Conservation (phyloP, 352 stramenopile species). For the Phytophthora tentaculata region DNA sequence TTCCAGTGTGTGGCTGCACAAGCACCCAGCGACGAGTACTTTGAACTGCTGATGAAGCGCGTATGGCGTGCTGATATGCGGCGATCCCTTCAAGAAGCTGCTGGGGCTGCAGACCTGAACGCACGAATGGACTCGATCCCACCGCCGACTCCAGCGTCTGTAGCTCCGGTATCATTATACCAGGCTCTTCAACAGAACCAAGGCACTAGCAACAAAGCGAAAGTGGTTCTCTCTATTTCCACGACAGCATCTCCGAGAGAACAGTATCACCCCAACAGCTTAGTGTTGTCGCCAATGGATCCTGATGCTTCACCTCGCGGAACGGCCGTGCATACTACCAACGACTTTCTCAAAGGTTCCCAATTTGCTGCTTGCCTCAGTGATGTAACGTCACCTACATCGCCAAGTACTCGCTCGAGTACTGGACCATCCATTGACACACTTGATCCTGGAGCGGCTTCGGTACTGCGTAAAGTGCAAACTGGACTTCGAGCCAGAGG, state of each 20-base stretch:
- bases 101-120: conserved; percentile 17
- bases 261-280: conserved; percentile 21
- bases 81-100: conserved; percentile 45
- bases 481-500: conserved; percentile 57
- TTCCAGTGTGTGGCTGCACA: conserved; percentile 79
- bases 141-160: conserved; percentile 8
- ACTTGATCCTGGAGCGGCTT: conserved; percentile 62
- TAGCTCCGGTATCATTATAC: conserved; percentile 50
- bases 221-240: conserved; percentile 42
- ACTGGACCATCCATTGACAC: conserved; percentile 16
- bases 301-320: conserved; percentile 45
- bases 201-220: conserved; percentile 22
- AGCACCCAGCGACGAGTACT: conserved; percentile 77
- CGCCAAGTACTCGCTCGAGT: conserved; percentile 20
- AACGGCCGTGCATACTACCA: conserved; percentile 44
- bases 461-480: conserved; percentile 61
- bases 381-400: conserved; percentile 45
- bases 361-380: conserved; percentile 72
- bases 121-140: conserved; percentile 12
- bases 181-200: conserved; percentile 62
- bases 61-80: conserved; percentile 64
- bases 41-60: conserved; percentile 74
- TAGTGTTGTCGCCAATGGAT: conserved; percentile 15
- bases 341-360: conserved; percentile 71
- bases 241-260: conserved; percentile 30